Evolutionary conservation across 2,329 filamentous ascomycete species (phyloP).

Genomic region (Fusarium sacchari): DNA sequence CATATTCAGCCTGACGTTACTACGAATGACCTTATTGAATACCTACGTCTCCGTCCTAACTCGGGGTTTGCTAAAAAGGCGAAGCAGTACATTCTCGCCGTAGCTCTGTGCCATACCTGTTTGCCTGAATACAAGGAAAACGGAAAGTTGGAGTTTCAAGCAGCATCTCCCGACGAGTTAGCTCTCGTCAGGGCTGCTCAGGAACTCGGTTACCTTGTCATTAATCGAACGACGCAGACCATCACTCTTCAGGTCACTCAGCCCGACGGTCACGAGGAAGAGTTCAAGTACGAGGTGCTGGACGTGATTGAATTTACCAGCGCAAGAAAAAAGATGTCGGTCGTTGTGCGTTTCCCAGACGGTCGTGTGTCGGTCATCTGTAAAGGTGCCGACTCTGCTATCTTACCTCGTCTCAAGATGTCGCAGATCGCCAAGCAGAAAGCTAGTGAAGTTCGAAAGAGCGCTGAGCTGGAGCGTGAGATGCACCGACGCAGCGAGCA

Average conservation of each 20-base stretch:
- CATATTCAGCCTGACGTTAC: constrained; percentile 66
- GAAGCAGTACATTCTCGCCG: constrained; percentile 82
- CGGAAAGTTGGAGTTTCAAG: constrained; percentile 82
- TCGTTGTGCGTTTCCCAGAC: constrained; percentile 87
- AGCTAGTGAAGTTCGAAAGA: constrained; percentile 71
- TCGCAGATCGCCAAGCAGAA: constrained; percentile 81
- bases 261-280: constrained; percentile 52
- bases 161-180: constrained; percentile 89
- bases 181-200: constrained; percentile 86
- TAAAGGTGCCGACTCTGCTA: constrained; percentile 88
- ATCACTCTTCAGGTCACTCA: constrained; percentile 64
- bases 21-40: constrained; percentile 80
- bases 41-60: constrained; percentile 78
- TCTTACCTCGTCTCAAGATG: constrained; percentile 80
- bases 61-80: constrained; percentile 82
- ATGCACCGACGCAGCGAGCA: constrained; percentile 66
- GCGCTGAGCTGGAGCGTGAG: constrained; percentile 67
- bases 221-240: constrained; percentile 76
- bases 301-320: constrained; percentile 94
- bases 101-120: constrained; percentile 92
- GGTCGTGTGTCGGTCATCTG: constrained; percentile 84
- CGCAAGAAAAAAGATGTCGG: constrained; percentile 89
- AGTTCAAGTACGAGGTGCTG: constrained; percentile 79
- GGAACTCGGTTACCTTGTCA: constrained; percentile 83
- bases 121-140: constrained; percentile 77